A percentile compares a stretch with the other conserved stretches of the same genome.
Conservation (phyloP, 768 basidiomycete genomes). For the Suillus clintonianus region DNA sequence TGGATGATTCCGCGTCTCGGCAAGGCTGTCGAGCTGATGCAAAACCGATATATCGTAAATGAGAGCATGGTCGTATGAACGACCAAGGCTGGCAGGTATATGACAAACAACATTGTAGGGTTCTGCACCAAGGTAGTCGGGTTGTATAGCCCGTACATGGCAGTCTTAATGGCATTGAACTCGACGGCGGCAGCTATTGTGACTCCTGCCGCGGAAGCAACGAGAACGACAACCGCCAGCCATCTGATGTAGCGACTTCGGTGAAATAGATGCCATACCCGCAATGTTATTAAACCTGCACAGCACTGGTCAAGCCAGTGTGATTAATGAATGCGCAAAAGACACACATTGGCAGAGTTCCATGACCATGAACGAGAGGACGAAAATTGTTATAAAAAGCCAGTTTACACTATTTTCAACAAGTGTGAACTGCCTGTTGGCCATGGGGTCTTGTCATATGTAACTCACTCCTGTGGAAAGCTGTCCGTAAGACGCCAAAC, state of each 20-base stretch:
- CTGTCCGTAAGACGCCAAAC: not conserved
- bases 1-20: slow-evolving; percentile 14
- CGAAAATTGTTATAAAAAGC: not conserved
- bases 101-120: not conserved
- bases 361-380: not conserved
- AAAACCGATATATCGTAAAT: slow-evolving; percentile 20
- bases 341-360: slow-evolving; percentile 19
- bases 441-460: not conserved
- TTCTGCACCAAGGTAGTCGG: not conserved
- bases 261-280: slow-evolving; percentile 23
- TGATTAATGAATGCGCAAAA: not conserved
- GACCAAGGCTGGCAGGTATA: slow-evolving; percentile 15
- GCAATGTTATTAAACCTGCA: slow-evolving; percentile 15
- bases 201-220: not conserved
- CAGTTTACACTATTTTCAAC: not conserved
- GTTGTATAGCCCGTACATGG: not conserved
- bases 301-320: not conserved
- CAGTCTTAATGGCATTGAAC: not conserved
- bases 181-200: not conserved
- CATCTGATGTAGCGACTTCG: slow-evolving; percentile 1
- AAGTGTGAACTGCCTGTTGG: not conserved
- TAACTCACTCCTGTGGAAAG: not conserved
- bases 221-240: not conserved
- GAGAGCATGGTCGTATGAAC: slow-evolving; percentile 17
- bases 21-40: slow-evolving; percentile 1